These are phyloP conservation scores for Kodamaea jinghongensis DNA, from an alignment of 805 yeast genomes.

Conservation along the genomic window DNA sequence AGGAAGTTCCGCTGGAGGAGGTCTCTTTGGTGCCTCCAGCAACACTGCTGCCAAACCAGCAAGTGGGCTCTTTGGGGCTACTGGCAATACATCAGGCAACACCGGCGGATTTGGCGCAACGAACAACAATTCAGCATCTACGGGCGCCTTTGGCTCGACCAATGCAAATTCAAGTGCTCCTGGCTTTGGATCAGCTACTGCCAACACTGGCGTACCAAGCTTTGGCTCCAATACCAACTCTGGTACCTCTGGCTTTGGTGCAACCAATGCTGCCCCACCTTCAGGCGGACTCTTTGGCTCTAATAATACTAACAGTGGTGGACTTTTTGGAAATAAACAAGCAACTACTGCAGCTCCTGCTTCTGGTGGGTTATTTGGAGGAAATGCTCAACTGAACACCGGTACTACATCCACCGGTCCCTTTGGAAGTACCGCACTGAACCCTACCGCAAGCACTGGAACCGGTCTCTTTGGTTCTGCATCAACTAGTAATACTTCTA, in stretches of 20 bases:
- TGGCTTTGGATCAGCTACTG: too few species aligned
- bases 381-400: not conserved
- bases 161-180: too few species aligned
- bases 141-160: too few species aligned
- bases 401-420: not conserved
- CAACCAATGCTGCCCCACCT: too few species aligned
- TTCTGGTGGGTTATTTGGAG: conserved; percentile 7
- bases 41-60: conserved; percentile 2
- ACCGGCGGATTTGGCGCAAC: conserved; percentile 3
- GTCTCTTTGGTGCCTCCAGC: conserved; percentile 8
- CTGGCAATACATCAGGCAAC: conserved; percentile 1
- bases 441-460: conserved; percentile 3
- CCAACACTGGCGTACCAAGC: too few species aligned
- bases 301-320: conserved; percentile 2
- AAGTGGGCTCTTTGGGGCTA: conserved; percentile 7
- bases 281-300: not conserved
- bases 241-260: too few species aligned
- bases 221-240: too few species aligned
- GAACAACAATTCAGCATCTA: too few species aligned
- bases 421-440: conserved; percentile 5
- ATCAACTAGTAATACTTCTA: not conserved
- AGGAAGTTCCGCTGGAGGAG: conserved; percentile 1
- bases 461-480: conserved; percentile 5
- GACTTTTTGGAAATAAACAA: conserved; percentile 6
- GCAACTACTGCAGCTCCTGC: not conserved